phyloP scores from a whole-genome alignment of 1,284 basidiomycete species.

The Ceratobasidium sp. region DNA sequence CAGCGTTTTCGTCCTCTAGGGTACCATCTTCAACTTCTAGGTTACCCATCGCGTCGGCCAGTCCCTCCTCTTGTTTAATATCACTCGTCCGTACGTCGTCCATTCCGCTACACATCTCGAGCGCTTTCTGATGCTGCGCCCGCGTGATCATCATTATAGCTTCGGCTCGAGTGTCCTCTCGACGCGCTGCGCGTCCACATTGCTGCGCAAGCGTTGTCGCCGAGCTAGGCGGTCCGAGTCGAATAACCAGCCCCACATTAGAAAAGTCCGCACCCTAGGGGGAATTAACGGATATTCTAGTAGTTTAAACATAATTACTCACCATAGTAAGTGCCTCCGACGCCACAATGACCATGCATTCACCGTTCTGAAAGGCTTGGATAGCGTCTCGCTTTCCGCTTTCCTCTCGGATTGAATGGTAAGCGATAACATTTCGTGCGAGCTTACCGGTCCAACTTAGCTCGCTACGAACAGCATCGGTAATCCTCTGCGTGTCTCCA shows the following conservation, averaged over 20 bases:
- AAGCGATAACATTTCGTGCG: neutral
- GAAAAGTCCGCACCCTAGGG: neutral
- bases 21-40: neutral
- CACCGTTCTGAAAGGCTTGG: neutral
- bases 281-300: neutral
- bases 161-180: too few relatives aligned
- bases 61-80: neutral
- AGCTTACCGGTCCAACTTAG: neutral
- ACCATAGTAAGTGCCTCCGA: constrained; percentile 2
- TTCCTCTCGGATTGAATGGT: constrained; percentile 8
- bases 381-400: constrained; percentile 2
- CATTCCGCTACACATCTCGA: neutral
- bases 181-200: neutral
- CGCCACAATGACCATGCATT: neutral
- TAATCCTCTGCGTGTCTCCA: neutral
- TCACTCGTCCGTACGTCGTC: neutral
- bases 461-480: neutral
- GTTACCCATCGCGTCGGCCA: neutral
- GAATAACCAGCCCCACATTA: neutral
- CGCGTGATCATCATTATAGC: constrained; percentile 7
- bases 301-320: neutral
- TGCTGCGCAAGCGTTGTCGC: neutral
- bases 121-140: neutral
- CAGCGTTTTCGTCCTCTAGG: neutral
- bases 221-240: neutral